Evolutionary conservation across 306 rosid genomes (phyloP).

Genomic region (Datisca glomerata): DNA sequence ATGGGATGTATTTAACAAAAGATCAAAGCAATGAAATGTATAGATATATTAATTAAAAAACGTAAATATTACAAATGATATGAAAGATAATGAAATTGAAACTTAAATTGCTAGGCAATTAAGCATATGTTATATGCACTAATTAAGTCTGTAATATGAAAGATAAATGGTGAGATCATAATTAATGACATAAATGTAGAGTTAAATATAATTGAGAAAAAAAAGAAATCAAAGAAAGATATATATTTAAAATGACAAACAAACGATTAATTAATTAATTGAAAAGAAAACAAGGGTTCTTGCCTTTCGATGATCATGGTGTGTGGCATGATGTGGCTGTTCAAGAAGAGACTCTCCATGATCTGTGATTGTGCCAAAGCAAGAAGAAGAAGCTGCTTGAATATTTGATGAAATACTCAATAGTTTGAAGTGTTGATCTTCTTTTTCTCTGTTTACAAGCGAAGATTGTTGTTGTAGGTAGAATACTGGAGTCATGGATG

Average conservation of each 20-base stretch:
- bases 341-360: slow-evolving; percentile 16
- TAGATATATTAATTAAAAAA: no score
- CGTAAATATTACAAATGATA: no score
- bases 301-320: slow-evolving; percentile 30
- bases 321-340: slow-evolving; percentile 11
- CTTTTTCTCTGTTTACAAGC: slow-evolving; percentile 16
- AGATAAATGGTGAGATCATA: no score
- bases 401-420: slow-evolving; percentile 6
- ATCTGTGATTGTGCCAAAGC: slow-evolving; percentile 19
- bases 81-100: no score
- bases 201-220: background rate
- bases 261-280: background rate
- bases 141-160: no score
- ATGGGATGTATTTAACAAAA: no score
- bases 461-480: no score
- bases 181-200: no score
- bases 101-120: no score
- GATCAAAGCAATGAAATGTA: no score
- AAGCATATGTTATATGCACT: no score
- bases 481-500: slow-evolving; percentile 41
- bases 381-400: slow-evolving; percentile 25
- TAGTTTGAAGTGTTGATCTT: slow-evolving; percentile 25
- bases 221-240: background rate
- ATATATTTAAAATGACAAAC: background rate
- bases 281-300: slow-evolving; percentile 6